Percentiles rank a stretch among this genome's conserved stretches.
phyloP scores from a whole-genome alignment of 306 rosid genomes.

The Sicyos baderoa region DNA sequence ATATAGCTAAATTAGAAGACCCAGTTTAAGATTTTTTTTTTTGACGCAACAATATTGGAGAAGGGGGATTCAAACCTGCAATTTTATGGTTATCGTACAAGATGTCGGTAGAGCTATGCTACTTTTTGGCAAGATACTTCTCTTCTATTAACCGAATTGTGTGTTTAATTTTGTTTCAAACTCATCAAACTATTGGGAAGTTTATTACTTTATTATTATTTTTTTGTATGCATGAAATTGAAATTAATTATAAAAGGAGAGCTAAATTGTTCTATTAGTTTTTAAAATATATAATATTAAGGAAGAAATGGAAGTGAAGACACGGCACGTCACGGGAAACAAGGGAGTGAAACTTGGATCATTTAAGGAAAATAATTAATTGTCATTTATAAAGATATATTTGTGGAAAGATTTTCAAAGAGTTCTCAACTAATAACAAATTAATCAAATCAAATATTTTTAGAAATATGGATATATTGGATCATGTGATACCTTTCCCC shows the following conservation, averaged over 20 bases:
- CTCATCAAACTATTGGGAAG: not conserved
- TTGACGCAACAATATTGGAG: too few relatives aligned
- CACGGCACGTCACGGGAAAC: slow-evolving; percentile 21
- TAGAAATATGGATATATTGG: too few relatives aligned
- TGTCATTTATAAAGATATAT: not conserved
- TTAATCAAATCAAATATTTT: too few relatives aligned
- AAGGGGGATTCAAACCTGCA: too few relatives aligned
- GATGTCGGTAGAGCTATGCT: too few relatives aligned
- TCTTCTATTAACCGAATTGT: too few relatives aligned
- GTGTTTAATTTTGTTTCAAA: not conserved
- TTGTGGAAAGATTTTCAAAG: not conserved
- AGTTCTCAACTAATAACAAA: too few relatives aligned
- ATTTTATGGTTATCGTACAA: too few relatives aligned
- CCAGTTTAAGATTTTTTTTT: too few relatives aligned
- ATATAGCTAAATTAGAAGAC: not conserved
- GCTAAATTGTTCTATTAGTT: not conserved
- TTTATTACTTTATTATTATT: not conserved
- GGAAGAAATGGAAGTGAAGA: slow-evolving; percentile 8
- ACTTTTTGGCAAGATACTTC: too few relatives aligned
- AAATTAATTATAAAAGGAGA: not conserved
- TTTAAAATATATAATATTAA: not conserved
- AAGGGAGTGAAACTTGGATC: not conserved
- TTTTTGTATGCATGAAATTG: not conserved
- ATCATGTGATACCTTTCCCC: too few relatives aligned
- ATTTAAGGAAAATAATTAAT: not conserved